phyloP scores from a whole-genome alignment of 192 early-diverging fungal species.

The Backusella tuberculispora region DNA sequence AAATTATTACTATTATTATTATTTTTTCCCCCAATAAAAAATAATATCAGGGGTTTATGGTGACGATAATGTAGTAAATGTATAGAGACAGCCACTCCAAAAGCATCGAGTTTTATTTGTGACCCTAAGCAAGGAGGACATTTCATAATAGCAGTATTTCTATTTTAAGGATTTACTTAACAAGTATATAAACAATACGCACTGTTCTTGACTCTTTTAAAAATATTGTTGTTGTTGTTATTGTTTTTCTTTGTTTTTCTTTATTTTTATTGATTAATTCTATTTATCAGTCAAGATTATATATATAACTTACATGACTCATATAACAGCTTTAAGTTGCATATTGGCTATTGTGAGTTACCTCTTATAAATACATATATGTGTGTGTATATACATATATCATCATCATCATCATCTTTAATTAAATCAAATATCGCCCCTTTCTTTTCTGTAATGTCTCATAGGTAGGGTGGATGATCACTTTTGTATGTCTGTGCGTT shows the following conservation, averaged over 20 bases:
- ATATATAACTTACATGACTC: neutral
- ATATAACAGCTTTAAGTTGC: slow-evolving; percentile 1
- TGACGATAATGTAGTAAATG: neutral
- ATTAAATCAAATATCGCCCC: neutral
- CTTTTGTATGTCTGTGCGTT: slow-evolving; percentile 34
- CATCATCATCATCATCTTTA: neutral
- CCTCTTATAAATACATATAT: neutral
- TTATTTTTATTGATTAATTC: neutral
- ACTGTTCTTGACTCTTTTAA: neutral
- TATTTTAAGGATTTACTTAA: neutral
- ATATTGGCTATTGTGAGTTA: slow-evolving; percentile 14
- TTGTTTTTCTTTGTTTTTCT: neutral
- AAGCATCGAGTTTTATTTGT: slow-evolving; percentile 4
- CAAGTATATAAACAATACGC: slow-evolving; percentile 11
- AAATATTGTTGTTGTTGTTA: neutral
- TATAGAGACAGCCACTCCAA: neutral
- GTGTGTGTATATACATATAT: neutral
- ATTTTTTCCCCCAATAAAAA: neutral
- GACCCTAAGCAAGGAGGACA: neutral
- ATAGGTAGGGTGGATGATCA: slow-evolving; percentile 37
- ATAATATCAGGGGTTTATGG: neutral
- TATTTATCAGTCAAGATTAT: neutral
- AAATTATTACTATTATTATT: neutral
- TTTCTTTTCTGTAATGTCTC: neutral
- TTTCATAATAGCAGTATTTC: slow-evolving; percentile 4